Evolutionary conservation across 2,329 filamentous ascomycete genomes (phyloP), one percentile per base, ranked within the genome.

Genomic region (Tolypocladium tundrense): DNA sequence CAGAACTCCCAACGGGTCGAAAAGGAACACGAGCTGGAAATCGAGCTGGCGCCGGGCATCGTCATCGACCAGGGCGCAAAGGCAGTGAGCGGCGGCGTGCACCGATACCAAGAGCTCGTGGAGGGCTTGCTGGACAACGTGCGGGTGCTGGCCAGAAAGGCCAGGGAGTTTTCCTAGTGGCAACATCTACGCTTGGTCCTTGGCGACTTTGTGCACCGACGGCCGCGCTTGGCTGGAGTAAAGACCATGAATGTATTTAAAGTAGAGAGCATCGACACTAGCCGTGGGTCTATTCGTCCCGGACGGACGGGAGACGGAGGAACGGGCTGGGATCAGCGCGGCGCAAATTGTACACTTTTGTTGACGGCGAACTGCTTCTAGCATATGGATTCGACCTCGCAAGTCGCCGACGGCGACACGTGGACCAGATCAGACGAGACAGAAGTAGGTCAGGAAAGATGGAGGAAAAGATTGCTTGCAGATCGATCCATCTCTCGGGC

Each of bases 1-100:
- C 65, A 79, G 70, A 74, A 73, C 37, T 64, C 71, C 27, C 69
- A 73, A 13, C 74, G 73, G 35, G 60, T 66, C 0, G 78, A 81
- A 58, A 90, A 90, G 64, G 87, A 88, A 62, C 89, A 93, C 67
- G 90, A 95, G 72, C 79, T 94, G 8, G 90, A 95, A 68, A 80
- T 95, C 53, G 90, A 94, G 69, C 70, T 94, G 16, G 78, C 84
- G n/a, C 78, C 87, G 0, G 73, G 71, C 6, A 75, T 79, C n/a
- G 70, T 93, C 16, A 73, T 88, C 53, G 80, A 87, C 13, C 87
- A 92, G 62, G 87, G 87, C 8, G 74, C 76, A 41, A 77, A 79
- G 58, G 80, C 84, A 31, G 74, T 79, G 63, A 71, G 69, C 6
- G 75, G 76, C 2, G 74, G 79, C 57, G 75, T 77, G 7, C 84